phyloP scores from a whole-genome alignment of 805 yeast species.

The Candida gorgasii region DNA sequence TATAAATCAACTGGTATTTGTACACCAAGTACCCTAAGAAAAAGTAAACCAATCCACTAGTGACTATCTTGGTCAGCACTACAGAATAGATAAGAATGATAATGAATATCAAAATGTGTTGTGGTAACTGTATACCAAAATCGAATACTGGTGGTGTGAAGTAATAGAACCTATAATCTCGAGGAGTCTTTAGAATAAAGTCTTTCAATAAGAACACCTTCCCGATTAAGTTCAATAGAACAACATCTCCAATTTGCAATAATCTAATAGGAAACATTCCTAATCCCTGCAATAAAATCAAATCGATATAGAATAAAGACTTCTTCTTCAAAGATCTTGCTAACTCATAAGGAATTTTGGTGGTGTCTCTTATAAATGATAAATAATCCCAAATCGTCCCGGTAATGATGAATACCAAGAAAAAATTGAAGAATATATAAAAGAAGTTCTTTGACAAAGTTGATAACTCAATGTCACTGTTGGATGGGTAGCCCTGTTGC shows the following conservation, averaged over 20 bases:
- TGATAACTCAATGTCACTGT: conserved; percentile 59
- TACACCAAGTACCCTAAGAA: conserved; percentile 58
- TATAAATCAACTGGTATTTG: conserved; percentile 61
- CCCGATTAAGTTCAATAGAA: conserved; percentile 42
- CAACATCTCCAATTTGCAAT: conserved; percentile 56
- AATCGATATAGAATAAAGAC: conserved; percentile 56
- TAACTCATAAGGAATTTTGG: conserved; percentile 55
- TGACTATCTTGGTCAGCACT: conserved; percentile 58
- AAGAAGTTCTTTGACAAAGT: conserved; percentile 59
- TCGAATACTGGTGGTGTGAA: conserved; percentile 61
- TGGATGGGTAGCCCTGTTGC: conserved; percentile 54
- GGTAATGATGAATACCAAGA: conserved; percentile 59
- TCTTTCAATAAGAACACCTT: conserved; percentile 39
- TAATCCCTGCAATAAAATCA: conserved; percentile 69
- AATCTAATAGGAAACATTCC: conserved; percentile 62
- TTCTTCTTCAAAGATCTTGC: conserved; percentile 54
- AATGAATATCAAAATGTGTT: conserved; percentile 58
- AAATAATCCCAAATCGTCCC: conserved; percentile 64
- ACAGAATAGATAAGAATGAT: conserved; percentile 61
- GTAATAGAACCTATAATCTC: conserved; percentile 51
- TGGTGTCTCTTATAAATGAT: conserved; percentile 57
- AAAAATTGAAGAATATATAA: conserved; percentile 60
- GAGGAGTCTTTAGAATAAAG: conserved; percentile 47
- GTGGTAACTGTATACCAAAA: conserved; percentile 62
- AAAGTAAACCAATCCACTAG: conserved; percentile 60